These are phyloP conservation scores for Logfia minima DNA, from an alignment of 129 eudicot genomes.

Conservation along the genomic window DNA sequence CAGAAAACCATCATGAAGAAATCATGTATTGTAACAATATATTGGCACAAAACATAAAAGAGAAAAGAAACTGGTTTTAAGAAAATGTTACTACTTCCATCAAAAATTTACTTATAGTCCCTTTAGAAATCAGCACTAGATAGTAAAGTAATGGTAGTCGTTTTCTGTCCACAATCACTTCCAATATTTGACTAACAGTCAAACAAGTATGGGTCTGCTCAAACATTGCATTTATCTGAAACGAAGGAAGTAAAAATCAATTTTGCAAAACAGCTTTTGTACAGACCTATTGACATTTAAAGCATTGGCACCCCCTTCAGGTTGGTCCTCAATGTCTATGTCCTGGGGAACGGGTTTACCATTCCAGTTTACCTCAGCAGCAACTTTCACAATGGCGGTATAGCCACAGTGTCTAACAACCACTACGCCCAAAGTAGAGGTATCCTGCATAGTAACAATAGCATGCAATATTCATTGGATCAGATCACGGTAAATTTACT, in stretches of 20 bases:
- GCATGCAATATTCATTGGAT: not conserved
- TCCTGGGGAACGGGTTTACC: constrained; percentile 61
- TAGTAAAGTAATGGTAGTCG: not conserved
- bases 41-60: not conserved
- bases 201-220: not conserved
- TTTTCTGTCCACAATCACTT: not conserved
- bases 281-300: constrained; percentile 91
- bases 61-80: not conserved
- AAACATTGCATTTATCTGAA: not conserved
- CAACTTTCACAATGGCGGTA: constrained; percentile 84
- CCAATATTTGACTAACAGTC: not conserved
- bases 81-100: not conserved
- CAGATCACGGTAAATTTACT: not conserved
- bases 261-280: not conserved
- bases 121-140: not conserved
- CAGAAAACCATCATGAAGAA: not conserved
- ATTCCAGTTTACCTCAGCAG: constrained; percentile 60
- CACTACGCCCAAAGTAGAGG: constrained; percentile 82
- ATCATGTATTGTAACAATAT: not conserved
- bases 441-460: constrained; percentile 56
- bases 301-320: constrained; percentile 97
- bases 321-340: constrained; percentile 84
- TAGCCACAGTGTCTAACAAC: constrained; percentile 91
- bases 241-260: not conserved
- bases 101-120: not conserved